phyloP scores from a whole-genome alignment of 345 rosid species.

The Balakata baccata region DNA sequence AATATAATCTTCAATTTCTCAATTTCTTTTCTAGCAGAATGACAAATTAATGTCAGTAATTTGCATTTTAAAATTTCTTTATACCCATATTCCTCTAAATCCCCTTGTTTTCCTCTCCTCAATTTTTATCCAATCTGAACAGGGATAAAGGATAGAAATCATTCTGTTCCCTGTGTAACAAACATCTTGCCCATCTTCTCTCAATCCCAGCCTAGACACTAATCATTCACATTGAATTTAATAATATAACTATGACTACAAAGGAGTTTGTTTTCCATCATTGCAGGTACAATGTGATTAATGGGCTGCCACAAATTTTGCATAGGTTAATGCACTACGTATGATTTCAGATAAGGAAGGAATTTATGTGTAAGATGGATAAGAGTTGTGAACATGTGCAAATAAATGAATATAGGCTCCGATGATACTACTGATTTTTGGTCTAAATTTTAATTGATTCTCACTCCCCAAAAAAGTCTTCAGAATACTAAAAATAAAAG shows the following conservation, averaged over 20 bases:
- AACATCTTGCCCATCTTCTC: not conserved
- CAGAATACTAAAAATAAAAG: too few species aligned
- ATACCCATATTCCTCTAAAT: too few species aligned
- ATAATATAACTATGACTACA: not conserved
- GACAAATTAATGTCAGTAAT: too few species aligned
- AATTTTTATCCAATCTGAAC: too few species aligned
- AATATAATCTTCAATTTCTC: too few species aligned
- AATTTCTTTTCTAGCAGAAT: too few species aligned
- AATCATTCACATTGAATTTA: not conserved
- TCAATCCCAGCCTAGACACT: not conserved
- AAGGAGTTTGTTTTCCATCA: not conserved
- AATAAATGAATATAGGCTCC: not conserved
- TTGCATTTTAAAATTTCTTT: too few species aligned
- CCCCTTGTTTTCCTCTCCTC: too few species aligned
- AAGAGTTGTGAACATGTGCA: not conserved
- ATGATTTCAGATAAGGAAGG: not conserved
- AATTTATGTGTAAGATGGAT: not conserved
- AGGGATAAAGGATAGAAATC: not conserved
- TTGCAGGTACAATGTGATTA: not conserved
- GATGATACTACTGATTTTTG: not conserved
- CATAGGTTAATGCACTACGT: not conserved
- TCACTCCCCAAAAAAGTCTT: too few species aligned
- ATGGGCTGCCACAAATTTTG: not conserved
- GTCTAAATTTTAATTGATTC: too few species aligned
- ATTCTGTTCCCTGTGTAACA: not conserved